Evolutionary conservation across 1,139 yeast genomes (phyloP), one percentile per base, ranked within the genome.

Genomic region (Sugiyamaella japonica): DNA sequence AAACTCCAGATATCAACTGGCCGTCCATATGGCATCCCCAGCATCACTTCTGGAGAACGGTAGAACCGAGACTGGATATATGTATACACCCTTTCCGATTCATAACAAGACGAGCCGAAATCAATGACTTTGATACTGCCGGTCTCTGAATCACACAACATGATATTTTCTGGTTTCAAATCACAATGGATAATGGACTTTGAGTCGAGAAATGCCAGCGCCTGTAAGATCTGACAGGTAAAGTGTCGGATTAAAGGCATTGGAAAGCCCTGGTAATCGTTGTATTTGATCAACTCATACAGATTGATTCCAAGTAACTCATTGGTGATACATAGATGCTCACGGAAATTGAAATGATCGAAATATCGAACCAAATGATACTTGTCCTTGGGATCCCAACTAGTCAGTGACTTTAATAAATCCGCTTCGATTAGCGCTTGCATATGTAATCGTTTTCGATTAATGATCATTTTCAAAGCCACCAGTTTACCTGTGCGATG

Each of bases 101-200:
- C 95, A 65, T 88, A 91, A 69, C 99, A 95, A 0, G 99, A 96
- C 10, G 95, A 84, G 1, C 99, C 99, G 73, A 95, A 95, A 72
- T 95, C 99, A 63, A 95, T 91, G 50, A 95, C 85, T 70, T 93
- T 95, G 59, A 95, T 82, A 54, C 84, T 86, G 1, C 98, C 96
- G 58, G 83, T 82, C 67, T 89, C 96, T 0, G 91, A 83, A 54
- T 87, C 85, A 53, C 87, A 81, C 31, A 95, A 73, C 51, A 95
- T 74, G 45, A 95, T 87, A 70, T 95, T 95, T 65, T 95, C 99
- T 0, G 99, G 99, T 68, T 95, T 95, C 90, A 13, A 89, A 68
- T 89, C 96, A 64, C 96, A 89, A 66, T 89, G 96, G 34, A 89
- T 82, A 12, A 89, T 79, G 16, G 76, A 74, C 48, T 76, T 70